These are phyloP conservation scores for Nannochloropsis oceanica DNA, from an alignment of 108 stramenopile genomes.

Conservation along the genomic window DNA sequence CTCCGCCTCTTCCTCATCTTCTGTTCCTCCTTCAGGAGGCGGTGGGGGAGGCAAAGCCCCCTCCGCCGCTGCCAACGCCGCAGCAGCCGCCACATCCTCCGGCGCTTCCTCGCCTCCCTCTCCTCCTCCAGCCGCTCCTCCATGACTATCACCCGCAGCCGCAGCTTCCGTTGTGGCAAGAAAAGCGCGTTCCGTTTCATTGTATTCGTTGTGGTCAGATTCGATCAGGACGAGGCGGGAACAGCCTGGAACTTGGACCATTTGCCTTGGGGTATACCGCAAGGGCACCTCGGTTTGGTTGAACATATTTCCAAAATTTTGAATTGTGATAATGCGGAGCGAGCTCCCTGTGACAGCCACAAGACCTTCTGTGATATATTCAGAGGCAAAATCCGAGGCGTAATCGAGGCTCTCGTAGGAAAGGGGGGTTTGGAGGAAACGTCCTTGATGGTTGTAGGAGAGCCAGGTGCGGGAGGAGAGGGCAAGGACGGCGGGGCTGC, in stretches of 20 bases:
- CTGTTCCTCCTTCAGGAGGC: constrained; percentile 10
- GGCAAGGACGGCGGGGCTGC: constrained; percentile 53
- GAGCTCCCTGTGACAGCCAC: constrained; percentile 81
- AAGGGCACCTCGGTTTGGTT: constrained; percentile 66
- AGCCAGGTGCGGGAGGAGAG: constrained; percentile 88
- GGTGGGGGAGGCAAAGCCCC: neutral
- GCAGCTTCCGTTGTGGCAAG: constrained; percentile 46
- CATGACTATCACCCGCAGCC: constrained; percentile 42
- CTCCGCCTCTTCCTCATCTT: constrained; percentile 61
- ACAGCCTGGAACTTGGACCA: constrained; percentile 53
- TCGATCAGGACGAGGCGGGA: constrained; percentile 77
- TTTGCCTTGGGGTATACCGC: constrained; percentile 76
- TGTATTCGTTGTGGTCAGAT: constrained; percentile 79
- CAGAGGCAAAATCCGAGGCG: constrained; percentile 71
- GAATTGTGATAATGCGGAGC: constrained; percentile 73
- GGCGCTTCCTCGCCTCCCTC: constrained; percentile 45
- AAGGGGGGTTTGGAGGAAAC: constrained; percentile 58
- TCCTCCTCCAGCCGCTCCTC: constrained; percentile 36
- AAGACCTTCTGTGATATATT: constrained; percentile 65
- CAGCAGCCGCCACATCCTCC: neutral
- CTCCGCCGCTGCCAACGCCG: neutral
- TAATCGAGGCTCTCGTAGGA: constrained; percentile 78
- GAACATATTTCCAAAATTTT: constrained; percentile 62
- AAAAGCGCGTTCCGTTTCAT: constrained; percentile 45
- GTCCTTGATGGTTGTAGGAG: constrained; percentile 42